These are phyloP conservation scores for Yamadazyma jaroonii DNA, from an alignment of 1,139 yeast species.

Conservation along the genomic window DNA sequence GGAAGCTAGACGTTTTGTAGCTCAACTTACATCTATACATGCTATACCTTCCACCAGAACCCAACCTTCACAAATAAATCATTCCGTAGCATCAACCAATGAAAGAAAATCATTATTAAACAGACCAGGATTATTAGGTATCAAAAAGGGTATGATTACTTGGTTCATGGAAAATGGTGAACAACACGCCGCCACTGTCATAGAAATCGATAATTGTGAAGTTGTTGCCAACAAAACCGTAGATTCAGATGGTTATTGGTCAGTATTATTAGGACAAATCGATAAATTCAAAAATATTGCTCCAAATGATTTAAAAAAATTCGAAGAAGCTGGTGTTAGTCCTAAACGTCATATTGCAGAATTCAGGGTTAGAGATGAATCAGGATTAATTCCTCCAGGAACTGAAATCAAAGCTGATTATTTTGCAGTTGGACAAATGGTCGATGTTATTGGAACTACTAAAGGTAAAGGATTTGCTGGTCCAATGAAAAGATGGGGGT, in stretches of 20 bases:
- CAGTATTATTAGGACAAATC: slow-evolving; percentile 89
- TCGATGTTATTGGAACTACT: slow-evolving; percentile 73
- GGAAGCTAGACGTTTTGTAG: slow-evolving; percentile 29
- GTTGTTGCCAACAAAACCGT: slow-evolving; percentile 71
- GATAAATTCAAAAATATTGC: slow-evolving; percentile 63
- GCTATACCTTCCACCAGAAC: slow-evolving; percentile 50
- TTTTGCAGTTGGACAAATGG: slow-evolving; percentile 78
- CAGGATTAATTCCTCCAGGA: slow-evolving; percentile 74
- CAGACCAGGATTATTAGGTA: slow-evolving; percentile 82
- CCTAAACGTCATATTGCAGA: slow-evolving; percentile 78
- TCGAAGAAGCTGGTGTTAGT: slow-evolving; percentile 74
- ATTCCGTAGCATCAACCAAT: slow-evolving; percentile 56
- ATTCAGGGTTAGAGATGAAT: slow-evolving; percentile 67
- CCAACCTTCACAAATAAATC: slow-evolving; percentile 43
- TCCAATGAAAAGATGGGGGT: slow-evolving; percentile 97
- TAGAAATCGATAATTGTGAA: slow-evolving; percentile 86
- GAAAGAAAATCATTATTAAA: slow-evolving; percentile 63
- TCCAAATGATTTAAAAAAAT: slow-evolving; percentile 71
- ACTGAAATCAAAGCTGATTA: slow-evolving; percentile 79
- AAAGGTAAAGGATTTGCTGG: slow-evolving; percentile 99
- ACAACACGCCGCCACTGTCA: slow-evolving; percentile 74
- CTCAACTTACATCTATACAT: slow-evolving; percentile 52
- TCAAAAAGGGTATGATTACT: slow-evolving; percentile 88
- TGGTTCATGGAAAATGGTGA: slow-evolving; percentile 71
- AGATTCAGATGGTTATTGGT: slow-evolving; percentile 72